A percentile compares a stretch with the other conserved stretches of the same genome.
Conservation (phyloP, 129 eudicot species). For the Lactuca saligna region DNA sequence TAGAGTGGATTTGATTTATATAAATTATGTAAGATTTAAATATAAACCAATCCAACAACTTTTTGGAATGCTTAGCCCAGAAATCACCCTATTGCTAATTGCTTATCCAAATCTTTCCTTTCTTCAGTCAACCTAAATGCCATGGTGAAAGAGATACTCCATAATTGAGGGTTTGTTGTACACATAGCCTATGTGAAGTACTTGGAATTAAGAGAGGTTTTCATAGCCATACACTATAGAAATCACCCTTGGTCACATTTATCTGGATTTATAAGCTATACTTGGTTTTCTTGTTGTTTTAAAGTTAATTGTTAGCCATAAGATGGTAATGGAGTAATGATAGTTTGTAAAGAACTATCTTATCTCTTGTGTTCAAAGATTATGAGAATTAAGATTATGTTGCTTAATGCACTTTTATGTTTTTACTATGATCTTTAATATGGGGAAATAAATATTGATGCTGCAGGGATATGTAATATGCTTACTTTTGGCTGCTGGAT, state of each 20-base stretch:
- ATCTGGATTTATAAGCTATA: background rate
- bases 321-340: background rate
- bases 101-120: background rate
- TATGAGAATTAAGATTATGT: background rate
- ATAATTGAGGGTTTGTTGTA: constrained; percentile 14
- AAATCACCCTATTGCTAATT: background rate
- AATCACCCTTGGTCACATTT: constrained; percentile 16
- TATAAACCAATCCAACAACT: background rate
- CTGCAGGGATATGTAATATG: constrained; percentile 85
- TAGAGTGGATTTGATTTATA: constrained; percentile 26
- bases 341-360: constrained; percentile 5
- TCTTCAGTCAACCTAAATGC: background rate
- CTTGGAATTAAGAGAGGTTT: background rate
- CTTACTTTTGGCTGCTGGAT: constrained; percentile 82
- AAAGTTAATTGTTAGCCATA: constrained; percentile 7
- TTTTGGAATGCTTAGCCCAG: background rate
- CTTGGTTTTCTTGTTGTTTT: background rate
- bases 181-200: background rate
- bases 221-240: background rate
- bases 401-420: background rate
- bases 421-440: background rate
- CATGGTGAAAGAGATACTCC: background rate
- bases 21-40: background rate
- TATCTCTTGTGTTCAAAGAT: background rate
- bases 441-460: constrained; percentile 16